These are phyloP conservation scores for Asterochloris erici DNA, from an alignment of 139 green algal species.

Conservation along the genomic window DNA sequence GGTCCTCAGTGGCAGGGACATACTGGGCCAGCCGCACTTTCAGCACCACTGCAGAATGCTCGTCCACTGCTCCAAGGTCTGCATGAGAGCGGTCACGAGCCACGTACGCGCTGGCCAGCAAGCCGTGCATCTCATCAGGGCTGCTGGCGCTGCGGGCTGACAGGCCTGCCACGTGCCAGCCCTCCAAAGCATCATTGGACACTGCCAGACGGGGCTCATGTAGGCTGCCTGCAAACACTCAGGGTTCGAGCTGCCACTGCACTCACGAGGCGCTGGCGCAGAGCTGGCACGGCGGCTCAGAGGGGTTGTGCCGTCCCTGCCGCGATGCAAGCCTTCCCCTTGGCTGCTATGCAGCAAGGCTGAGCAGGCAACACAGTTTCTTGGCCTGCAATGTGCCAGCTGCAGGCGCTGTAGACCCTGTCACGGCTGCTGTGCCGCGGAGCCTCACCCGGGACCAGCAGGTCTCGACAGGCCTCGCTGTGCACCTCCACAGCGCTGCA, in stretches of 20 bases:
- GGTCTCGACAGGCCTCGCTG: conserved; percentile 49
- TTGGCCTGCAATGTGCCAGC: neutral
- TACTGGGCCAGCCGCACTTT: conserved; percentile 56
- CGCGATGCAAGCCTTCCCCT: neutral
- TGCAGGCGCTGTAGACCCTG: neutral
- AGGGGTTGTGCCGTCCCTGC: neutral
- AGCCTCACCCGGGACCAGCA: conserved; percentile 27
- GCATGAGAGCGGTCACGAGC: conserved; percentile 20
- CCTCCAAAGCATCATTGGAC: conserved; percentile 30
- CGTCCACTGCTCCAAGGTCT: conserved; percentile 56
- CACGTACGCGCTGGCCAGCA: conserved; percentile 39
- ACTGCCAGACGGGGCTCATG: conserved; percentile 12
- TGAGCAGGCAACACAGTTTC: neutral
- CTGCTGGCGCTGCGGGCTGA: conserved; percentile 27
- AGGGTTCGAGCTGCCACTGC: neutral
- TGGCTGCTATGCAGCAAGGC: neutral
- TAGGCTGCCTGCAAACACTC: neutral
- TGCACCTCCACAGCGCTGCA: conserved; percentile 51
- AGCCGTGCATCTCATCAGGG: conserved; percentile 32
- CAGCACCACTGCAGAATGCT: conserved; percentile 51
- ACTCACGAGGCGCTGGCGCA: neutral
- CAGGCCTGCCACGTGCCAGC: conserved; percentile 36
- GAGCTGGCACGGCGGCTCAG: neutral
- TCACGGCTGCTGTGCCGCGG: neutral
- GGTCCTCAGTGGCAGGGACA: conserved; percentile 39